phyloP scores from a whole-genome alignment of 208 protist species.

The Wallacemonas collosoma region DNA sequence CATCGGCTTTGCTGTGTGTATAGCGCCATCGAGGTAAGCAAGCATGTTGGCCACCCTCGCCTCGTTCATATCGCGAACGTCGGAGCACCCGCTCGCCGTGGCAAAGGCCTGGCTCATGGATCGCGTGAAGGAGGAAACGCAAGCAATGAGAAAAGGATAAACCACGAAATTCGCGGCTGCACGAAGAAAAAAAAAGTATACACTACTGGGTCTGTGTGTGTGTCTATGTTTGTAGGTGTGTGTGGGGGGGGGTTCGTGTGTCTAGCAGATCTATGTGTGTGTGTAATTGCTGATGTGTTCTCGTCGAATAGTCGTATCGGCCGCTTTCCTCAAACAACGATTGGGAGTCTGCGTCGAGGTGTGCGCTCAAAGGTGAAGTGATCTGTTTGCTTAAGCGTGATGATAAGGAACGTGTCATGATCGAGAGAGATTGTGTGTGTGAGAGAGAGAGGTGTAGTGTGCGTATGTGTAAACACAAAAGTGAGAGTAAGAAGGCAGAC shows the following conservation, averaged over 20 bases:
- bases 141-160: no score
- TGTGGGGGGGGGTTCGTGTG: background rate
- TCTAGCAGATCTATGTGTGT: slow-evolving; percentile 5
- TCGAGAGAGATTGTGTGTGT: background rate
- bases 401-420: background rate
- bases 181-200: background rate
- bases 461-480: background rate
- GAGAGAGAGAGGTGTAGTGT: background rate
- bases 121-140: no score
- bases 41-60: slow-evolving; percentile 87
- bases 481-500: background rate
- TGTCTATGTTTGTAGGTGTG: background rate
- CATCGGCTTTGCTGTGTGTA: slow-evolving; percentile 14
- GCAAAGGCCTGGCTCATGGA: slow-evolving; percentile 4
- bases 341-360: no score
- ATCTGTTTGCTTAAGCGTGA: background rate
- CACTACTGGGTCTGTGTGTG: background rate
- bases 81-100: slow-evolving; percentile 58
- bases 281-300: slow-evolving; percentile 20
- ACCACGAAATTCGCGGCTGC: no score
- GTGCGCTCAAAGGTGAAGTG: no score
- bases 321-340: no score
- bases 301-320: background rate
- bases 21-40: slow-evolving; percentile 72
- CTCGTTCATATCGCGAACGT: slow-evolving; percentile 88